Base-by-base conservation (phyloP, 345 rosid genomes). In the Odontarrhena argentea region DNA sequence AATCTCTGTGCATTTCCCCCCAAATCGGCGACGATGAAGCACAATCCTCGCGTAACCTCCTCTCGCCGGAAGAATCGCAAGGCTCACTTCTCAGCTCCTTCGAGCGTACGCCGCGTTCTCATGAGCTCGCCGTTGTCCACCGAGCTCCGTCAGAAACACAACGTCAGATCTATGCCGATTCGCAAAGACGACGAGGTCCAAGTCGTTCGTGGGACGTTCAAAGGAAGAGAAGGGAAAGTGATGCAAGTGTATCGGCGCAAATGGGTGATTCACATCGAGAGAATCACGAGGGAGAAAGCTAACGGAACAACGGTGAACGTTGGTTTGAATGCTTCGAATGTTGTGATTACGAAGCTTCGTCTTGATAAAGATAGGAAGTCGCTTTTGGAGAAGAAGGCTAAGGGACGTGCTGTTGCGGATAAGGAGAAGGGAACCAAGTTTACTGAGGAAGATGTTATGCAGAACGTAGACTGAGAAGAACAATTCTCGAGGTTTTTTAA, bases 191-290 rank as follows among this genome's bases (percentile, higher is more conserved):
- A 87, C 60, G 90, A 83, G 55, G 87, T 87, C 1, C 84, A 81
- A 76, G 77, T 87, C 1, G 87, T 85, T 9, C 85, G 93, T 7
- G 90, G 90, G 0, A 81, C 93, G 15, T 87, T 55, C 81, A 85
- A 81, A 60, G 90, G 93, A 3, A 84, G 93, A 8, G 90, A 87
- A 55, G 93, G 93, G 2, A 85, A 87, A 44, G 87, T 87, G 1
- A 83, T 87, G 11, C 90, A 83, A 35, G 90, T 87, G 0, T 87
- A 87, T 63, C 82, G 90, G 2, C 76, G 82, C 34, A 87, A 87
- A 58, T 87, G 93, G 93, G 89, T 85, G 11, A 85, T 87, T 67
- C 93, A 87, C 80, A 76, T 87, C 50, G 93, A 87, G 74, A 83
- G 85, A 36, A 81, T 87, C 65, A 85, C 93, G 1, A 69, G 90